Base-by-base conservation (phyloP, 495 filamentous ascomycete species). In the Podospora comata region DNA sequence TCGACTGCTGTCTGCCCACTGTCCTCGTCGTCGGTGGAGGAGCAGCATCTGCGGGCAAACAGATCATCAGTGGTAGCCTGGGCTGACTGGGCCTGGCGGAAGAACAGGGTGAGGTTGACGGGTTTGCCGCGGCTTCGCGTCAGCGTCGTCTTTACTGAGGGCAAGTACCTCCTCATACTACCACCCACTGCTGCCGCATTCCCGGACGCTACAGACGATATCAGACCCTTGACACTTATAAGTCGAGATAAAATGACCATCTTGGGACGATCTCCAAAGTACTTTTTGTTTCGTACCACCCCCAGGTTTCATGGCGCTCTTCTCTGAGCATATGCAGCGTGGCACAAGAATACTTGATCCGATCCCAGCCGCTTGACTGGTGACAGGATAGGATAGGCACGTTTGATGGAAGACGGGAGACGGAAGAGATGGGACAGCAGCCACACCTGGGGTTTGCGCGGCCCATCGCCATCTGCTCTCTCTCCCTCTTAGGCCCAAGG, bases 401-500 rank as follows among this genome's bases (percentile, higher is more conserved):
- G 34, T 65, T 23, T 23, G 23, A 39, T 23, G 28, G 53, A 65
- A 27, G 18, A 26, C 56, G 56, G 59, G 3, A 2, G 11, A 28
- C 26, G 27, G 64, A n/a, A 48, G 13, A 65, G 58, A 26, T 20
- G 18, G 20, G 28, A 60, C 32, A 65, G 23, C 53, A 55, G 48
- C 23, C 23, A 23, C 23, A 23, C 23, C 23, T 23, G 68, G 68
- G 65, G 34, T 16, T 23, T 68, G 68, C 57, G 65, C 67, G 65
- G 67, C 65, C 70, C 65, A 60, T 70, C 67, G 68, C 65, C 68
- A 55, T 53, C 65, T 56, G 57, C 20, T 57, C 65, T 34, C 39
- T 23, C 23, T 23, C 23, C 1, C 23, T 23, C 23, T 23, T 2
- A 23, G 23, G 23, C 23, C n/a, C 27, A 53, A 53, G 34, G 64